Conservation (phyloP, 352 stramenopile genomes). For the Lagenidium giganteum region DNA sequence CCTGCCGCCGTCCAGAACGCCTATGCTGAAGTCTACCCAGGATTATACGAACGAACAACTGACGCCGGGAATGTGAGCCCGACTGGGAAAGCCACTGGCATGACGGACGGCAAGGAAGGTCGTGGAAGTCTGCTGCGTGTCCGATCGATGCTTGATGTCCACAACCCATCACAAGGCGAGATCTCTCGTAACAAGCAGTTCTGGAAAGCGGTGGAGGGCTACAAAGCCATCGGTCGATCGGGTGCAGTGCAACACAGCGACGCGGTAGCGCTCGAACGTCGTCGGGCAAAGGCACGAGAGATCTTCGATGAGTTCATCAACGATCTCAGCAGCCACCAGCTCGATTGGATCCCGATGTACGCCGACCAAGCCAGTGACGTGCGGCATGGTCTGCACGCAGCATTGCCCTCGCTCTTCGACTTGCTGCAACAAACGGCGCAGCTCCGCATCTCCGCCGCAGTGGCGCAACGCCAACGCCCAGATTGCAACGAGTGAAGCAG, state of each 20-base stretch:
- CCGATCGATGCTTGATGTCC: not conserved
- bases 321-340: constrained; percentile 2
- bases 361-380: constrained; percentile 30
- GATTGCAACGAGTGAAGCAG: no score
- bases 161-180: not conserved
- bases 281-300: constrained; percentile 27
- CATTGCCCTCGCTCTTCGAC: constrained; percentile 39
- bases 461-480: constrained; percentile 15
- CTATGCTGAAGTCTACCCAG: constrained; percentile 52
- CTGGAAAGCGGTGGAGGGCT: constrained; percentile 63
- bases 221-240: constrained; percentile 32
- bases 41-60: constrained; percentile 26
- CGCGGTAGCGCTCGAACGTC: constrained; percentile 19
- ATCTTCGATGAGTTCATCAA: constrained; percentile 51
- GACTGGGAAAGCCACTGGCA: not conserved
- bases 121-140: no score
- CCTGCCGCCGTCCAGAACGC: constrained; percentile 44
- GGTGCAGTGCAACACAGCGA: constrained; percentile 1
- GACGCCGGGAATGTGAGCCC: not conserved
- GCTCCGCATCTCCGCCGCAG: constrained; percentile 35
- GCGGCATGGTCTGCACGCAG: constrained; percentile 17
- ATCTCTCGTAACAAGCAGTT: constrained; percentile 41
- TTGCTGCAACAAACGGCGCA: constrained; percentile 45
- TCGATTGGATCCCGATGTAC: constrained; percentile 55
- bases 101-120: no score